Evolutionary conservation across 2,329 filamentous ascomycete genomes (phyloP).

Genomic region (Triangularia setosa): DNA sequence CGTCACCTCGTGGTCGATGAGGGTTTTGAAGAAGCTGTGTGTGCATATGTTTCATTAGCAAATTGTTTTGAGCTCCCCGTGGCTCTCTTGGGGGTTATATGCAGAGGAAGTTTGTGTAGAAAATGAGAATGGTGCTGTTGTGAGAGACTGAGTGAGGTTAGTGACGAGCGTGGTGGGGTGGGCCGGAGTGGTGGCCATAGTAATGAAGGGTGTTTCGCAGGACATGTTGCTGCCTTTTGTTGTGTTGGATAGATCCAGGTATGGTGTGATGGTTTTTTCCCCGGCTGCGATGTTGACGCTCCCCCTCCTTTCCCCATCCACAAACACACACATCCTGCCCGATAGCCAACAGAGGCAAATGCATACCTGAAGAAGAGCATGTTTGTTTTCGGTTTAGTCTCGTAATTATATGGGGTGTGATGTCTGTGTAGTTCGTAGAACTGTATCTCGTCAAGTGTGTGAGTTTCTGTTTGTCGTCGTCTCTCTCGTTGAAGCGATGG

Average conservation of each 20-base stretch:
- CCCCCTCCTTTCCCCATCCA: not conserved
- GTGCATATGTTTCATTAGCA: not conserved
- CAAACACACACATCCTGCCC: not conserved
- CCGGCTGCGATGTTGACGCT: not conserved
- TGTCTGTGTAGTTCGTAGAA: not conserved
- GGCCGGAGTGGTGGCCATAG: too few species aligned
- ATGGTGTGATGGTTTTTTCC: too few species aligned
- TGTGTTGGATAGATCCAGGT: too few species aligned
- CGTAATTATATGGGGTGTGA: not conserved
- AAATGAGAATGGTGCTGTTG: too few species aligned
- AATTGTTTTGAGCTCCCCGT: too few species aligned
- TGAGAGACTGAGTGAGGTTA: not conserved
- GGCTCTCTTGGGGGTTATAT: too few species aligned
- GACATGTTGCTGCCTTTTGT: too few species aligned
- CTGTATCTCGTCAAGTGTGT: not conserved
- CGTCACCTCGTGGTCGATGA: slow-evolving; percentile 94
- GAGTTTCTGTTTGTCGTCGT: not conserved
- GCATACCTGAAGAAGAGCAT: slow-evolving; percentile 31
- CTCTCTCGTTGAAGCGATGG: not conserved
- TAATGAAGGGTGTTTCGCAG: too few species aligned
- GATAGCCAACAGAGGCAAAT: not conserved
- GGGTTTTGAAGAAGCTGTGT: slow-evolving; percentile 91
- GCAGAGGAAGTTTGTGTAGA: too few species aligned
- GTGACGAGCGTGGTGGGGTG: not conserved
- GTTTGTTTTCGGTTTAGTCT: not conserved